These are phyloP conservation scores for Wickerhamomyces canadensis DNA, from an alignment of 805 yeast genomes.

Conservation along the genomic window DNA sequence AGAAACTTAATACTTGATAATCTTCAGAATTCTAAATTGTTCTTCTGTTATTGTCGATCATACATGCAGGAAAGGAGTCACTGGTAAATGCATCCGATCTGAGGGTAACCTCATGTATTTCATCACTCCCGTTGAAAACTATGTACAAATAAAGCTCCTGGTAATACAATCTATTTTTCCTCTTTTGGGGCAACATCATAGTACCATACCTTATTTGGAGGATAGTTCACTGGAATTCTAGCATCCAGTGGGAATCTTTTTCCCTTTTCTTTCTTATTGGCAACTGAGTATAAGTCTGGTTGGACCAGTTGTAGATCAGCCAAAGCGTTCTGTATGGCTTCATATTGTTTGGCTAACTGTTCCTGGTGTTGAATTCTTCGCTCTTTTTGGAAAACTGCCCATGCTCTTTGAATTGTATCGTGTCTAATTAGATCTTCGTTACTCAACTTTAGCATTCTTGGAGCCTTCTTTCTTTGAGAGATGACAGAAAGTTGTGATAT, in stretches of 20 bases:
- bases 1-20: neutral
- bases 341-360: conserved; percentile 54
- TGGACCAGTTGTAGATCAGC: conserved; percentile 50
- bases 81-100: too few species aligned
- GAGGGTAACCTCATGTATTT: too few species aligned
- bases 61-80: too few species aligned
- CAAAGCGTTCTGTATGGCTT: conserved; percentile 65
- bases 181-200: conserved; percentile 37
- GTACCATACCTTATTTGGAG: conserved; percentile 79
- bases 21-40: too few species aligned
- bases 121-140: neutral
- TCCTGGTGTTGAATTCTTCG: conserved; percentile 36
- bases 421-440: conserved; percentile 84
- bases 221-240: conserved; percentile 85
- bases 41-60: too few species aligned
- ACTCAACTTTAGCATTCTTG: conserved; percentile 67
- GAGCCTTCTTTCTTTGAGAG: conserved; percentile 85
- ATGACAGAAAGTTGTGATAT: conserved; percentile 65
- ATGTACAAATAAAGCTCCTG: neutral
- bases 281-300: conserved; percentile 54
- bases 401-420: conserved; percentile 74
- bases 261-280: conserved; percentile 49
- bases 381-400: conserved; percentile 59
- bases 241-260: conserved; percentile 75
- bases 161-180: conserved; percentile 2